Evolutionary conservation across 2,329 filamentous ascomycete genomes (phyloP).

Genomic region (Alternaria rosae): DNA sequence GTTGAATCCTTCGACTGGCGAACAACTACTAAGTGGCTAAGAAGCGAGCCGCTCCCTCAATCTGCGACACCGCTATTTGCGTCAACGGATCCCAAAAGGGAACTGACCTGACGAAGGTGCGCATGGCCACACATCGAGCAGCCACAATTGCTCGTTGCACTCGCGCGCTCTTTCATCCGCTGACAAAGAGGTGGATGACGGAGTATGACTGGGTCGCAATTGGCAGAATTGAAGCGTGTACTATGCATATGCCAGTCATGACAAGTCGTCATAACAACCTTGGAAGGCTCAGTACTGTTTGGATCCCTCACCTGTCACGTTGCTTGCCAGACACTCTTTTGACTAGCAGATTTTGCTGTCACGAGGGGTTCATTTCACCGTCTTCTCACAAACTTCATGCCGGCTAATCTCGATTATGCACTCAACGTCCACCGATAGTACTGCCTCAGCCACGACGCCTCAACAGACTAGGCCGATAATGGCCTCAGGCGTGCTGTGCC

Average conservation of each 20-base stretch:
- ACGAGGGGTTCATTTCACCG: background rate
- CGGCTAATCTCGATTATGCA: conserved; percentile 1
- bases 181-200: background rate
- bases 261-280: background rate
- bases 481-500: conserved; percentile 11
- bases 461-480: background rate
- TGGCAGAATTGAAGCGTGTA: background rate
- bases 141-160: conserved; percentile 18
- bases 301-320: background rate
- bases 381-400: background rate
- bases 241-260: background rate
- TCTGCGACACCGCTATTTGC: conserved; percentile 19
- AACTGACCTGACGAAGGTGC: conserved; percentile 4
- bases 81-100: background rate
- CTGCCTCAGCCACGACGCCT: conserved; percentile 13
- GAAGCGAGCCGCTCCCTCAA: background rate
- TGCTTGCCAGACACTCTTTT: background rate
- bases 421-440: conserved; percentile 1
- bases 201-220: background rate
- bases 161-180: background rate
- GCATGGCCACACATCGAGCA: conserved; percentile 33
- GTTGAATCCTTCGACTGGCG: background rate
- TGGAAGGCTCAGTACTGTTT: background rate
- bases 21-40: background rate
- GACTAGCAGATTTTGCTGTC: background rate